Conservation (phyloP, 371 early-diverging fungal genomes). For the Actinomucor elegans region DNA sequence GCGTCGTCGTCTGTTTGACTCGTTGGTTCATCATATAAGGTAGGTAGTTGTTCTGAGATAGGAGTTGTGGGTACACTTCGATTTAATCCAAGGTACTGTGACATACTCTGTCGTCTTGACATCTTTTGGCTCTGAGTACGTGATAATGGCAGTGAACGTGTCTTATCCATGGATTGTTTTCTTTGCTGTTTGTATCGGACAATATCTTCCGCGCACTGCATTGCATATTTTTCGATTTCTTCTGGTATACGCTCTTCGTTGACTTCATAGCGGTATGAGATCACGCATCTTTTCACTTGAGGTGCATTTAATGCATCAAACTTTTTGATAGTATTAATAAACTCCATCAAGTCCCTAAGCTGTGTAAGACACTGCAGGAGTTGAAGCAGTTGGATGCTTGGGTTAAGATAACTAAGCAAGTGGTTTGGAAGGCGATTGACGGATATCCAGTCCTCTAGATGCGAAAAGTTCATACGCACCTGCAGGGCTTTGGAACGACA, state of each 20-base stretch:
- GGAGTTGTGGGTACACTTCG: slow-evolving; percentile 20
- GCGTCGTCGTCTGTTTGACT: slow-evolving; percentile 24
- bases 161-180: slow-evolving; percentile 1
- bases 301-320: slow-evolving; percentile 65
- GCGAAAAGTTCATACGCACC: slow-evolving; percentile 82
- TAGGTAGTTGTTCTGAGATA: slow-evolving; percentile 5
- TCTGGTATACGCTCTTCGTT: slow-evolving; percentile 71
- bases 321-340: slow-evolving; percentile 68
- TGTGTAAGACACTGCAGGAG: slow-evolving; percentile 79
- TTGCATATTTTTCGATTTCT: slow-evolving; percentile 72
- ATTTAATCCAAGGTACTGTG: slow-evolving; percentile 27
- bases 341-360: slow-evolving; percentile 61
- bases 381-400: slow-evolving; percentile 77
- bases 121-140: slow-evolving; percentile 3
- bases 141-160: not conserved
- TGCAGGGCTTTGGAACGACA: slow-evolving; percentile 84
- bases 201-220: slow-evolving; percentile 64
- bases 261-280: slow-evolving; percentile 85
- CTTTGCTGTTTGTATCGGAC: slow-evolving; percentile 44
- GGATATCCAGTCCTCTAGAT: slow-evolving; percentile 84
- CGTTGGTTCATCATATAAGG: not conserved
- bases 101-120: slow-evolving; percentile 33
- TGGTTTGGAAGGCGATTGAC: slow-evolving; percentile 51
- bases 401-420: slow-evolving; percentile 50
- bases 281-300: slow-evolving; percentile 74